phyloP scores from a whole-genome alignment of 1,284 basidiomycete species.

The Heliocybe sulcata region DNA sequence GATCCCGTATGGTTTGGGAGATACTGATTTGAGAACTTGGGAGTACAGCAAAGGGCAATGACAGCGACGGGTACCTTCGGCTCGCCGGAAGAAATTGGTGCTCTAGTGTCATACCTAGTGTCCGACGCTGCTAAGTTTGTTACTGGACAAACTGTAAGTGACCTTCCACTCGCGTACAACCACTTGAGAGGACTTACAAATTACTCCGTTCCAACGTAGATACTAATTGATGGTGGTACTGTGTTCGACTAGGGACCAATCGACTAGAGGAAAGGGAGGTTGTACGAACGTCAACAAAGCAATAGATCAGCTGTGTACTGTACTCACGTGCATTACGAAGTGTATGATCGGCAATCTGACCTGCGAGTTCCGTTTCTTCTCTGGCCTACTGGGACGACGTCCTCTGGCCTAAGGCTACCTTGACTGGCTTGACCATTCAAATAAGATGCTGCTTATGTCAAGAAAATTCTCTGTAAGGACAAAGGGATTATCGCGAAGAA shows the following conservation, averaged over 20 bases:
- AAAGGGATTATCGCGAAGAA: too few relatives aligned
- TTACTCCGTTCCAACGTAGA: neutral
- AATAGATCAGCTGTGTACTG: neutral
- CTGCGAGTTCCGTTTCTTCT: too few relatives aligned
- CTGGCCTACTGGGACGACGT: too few relatives aligned
- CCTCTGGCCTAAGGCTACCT: too few relatives aligned
- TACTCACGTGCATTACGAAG: too few relatives aligned
- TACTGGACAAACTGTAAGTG: slow-evolving; percentile 23
- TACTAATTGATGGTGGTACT: neutral
- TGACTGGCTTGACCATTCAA: too few relatives aligned
- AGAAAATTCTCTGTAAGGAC: too few relatives aligned
- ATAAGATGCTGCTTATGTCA: too few relatives aligned
- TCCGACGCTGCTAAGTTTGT: slow-evolving; percentile 31
- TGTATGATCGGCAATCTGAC: too few relatives aligned
- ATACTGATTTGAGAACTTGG: too few relatives aligned
- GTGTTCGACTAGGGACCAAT: neutral
- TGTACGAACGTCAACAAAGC: neutral
- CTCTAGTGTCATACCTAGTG: slow-evolving; percentile 35
- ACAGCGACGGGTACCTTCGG: slow-evolving; percentile 22
- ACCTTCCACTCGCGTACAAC: neutral
- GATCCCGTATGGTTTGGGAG: too few relatives aligned
- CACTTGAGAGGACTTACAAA: neutral
- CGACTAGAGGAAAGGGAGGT: neutral
- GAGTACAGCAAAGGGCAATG: slow-evolving; percentile 6
- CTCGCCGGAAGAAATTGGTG: slow-evolving; percentile 31